These are phyloP conservation scores for Drechslerella coelobrocha DNA, from an alignment of 2,329 filamentous ascomycete genomes.

Conservation along the genomic window DNA sequence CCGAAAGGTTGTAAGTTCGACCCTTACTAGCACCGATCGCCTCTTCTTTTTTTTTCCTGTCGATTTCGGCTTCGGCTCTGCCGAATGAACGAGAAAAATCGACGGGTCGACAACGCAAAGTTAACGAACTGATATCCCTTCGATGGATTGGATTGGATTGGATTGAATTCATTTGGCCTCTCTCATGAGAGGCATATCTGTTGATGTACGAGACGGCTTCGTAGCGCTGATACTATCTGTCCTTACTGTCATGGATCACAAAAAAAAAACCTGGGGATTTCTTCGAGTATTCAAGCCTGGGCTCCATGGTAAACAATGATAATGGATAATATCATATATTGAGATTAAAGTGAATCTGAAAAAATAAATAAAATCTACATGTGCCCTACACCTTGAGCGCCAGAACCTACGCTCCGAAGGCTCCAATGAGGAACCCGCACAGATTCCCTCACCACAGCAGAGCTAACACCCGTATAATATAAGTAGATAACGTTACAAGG, in stretches of 20 bases:
- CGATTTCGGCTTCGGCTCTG: neutral
- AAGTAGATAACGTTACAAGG: neutral
- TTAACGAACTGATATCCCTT: too few relatives aligned
- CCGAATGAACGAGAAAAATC: neutral
- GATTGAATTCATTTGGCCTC: too few relatives aligned
- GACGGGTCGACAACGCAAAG: neutral
- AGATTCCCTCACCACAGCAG: too few relatives aligned
- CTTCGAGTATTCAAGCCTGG: neutral
- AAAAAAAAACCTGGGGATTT: too few relatives aligned
- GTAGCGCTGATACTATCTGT: too few relatives aligned
- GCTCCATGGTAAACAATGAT: neutral
- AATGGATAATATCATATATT: neutral
- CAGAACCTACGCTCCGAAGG: neutral
- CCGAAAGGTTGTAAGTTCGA: slow-evolving; percentile 11
- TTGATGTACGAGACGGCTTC: neutral
- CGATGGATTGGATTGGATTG: too few relatives aligned
- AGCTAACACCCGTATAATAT: too few relatives aligned
- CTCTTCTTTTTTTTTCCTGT: neutral
- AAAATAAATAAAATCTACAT: neutral
- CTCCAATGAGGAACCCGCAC: neutral
- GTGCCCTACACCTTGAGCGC: neutral
- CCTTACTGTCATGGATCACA: too few relatives aligned
- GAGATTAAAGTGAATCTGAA: neutral
- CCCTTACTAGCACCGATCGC: slow-evolving; percentile 6
- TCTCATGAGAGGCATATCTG: too few relatives aligned